Percentiles rank a stretch among this genome's conserved stretches.
Evolutionary conservation across 306 rosid genomes (phyloP).

Genomic region (Malus sylvestris): DNA sequence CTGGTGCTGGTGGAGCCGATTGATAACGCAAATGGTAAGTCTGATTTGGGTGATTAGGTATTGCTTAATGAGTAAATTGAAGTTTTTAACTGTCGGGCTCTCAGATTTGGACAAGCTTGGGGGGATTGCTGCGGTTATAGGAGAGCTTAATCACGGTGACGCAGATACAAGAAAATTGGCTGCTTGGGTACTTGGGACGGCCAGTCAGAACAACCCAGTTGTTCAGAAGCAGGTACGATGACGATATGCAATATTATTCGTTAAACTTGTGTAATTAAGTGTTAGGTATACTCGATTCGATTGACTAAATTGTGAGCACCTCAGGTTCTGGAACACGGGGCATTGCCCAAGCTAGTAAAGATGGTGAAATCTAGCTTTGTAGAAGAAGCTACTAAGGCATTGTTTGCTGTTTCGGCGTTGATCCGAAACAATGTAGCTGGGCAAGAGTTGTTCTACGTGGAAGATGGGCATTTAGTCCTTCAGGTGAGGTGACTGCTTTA

Average conservation of each 20-base stretch:
- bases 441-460: constrained; percentile 60
- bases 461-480: constrained; percentile 54
- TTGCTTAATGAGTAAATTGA: not conserved
- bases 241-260: not conserved
- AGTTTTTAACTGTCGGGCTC: constrained; percentile 3
- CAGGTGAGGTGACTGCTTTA: constrained; percentile 62
- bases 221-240: constrained; percentile 64
- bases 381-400: constrained; percentile 81
- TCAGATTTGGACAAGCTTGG: constrained; percentile 76
- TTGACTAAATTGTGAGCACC: not conserved
- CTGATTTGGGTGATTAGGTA: not conserved
- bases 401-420: constrained; percentile 84
- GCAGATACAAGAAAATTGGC: constrained; percentile 55
- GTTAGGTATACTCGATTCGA: not conserved
- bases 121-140: constrained; percentile 45
- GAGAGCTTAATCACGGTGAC: constrained; percentile 58
- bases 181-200: constrained; percentile 86
- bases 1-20: constrained; percentile 73
- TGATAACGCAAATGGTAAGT: constrained; percentile 77
- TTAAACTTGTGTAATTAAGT: not conserved
- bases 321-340: constrained; percentile 71
- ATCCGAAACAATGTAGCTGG: constrained; percentile 47
- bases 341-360: constrained; percentile 48
- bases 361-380: constrained; percentile 55
- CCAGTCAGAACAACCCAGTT: constrained; percentile 72